A percentile compares a stretch with the other conserved stretches of the same genome.
Conservation (phyloP, 768 basidiomycete species). For the Holtermannia corniformis region DNA sequence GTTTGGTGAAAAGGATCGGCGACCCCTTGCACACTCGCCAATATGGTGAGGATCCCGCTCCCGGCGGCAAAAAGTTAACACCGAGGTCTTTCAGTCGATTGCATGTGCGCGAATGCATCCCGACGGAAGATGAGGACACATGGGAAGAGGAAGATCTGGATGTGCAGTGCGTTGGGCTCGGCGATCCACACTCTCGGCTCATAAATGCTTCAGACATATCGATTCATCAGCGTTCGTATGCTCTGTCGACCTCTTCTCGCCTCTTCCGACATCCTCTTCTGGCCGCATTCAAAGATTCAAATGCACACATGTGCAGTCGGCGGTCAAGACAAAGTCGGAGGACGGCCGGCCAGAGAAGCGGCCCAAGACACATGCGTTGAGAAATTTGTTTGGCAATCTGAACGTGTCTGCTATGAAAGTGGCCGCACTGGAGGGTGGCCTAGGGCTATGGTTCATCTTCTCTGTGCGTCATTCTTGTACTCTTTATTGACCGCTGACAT, state of each 20-base stretch:
- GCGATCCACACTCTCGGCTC: background rate
- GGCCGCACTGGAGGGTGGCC: slow-evolving; percentile 18
- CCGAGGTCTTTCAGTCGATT: slow-evolving; percentile 1
- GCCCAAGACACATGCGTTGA: background rate
- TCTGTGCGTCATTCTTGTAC: slow-evolving; percentile 18
- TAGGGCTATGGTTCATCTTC: slow-evolving; percentile 35
- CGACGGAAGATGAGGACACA: background rate
- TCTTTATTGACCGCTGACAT: background rate
- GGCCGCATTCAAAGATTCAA: background rate
- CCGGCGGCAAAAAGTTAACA: too few species aligned
- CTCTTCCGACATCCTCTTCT: background rate
- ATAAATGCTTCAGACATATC: slow-evolving; percentile 6
- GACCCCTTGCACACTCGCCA: slow-evolving; percentile 30
- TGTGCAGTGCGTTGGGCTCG: slow-evolving; percentile 12
- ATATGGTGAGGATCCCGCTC: slow-evolving; percentile 20
- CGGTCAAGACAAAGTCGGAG: background rate
- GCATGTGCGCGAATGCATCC: background rate
- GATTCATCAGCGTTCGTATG: slow-evolving; percentile 25
- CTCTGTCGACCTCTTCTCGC: slow-evolving; percentile 16
- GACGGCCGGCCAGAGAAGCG: background rate
- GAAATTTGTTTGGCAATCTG: slow-evolving; percentile 31
- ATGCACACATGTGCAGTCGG: background rate
- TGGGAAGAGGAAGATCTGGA: slow-evolving; percentile 29
- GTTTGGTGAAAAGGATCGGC: slow-evolving; percentile 33
- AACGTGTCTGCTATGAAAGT: slow-evolving; percentile 29